phyloP scores from a whole-genome alignment of 2,329 filamentous ascomycete genomes.

The Ophiostoma perfectum region DNA sequence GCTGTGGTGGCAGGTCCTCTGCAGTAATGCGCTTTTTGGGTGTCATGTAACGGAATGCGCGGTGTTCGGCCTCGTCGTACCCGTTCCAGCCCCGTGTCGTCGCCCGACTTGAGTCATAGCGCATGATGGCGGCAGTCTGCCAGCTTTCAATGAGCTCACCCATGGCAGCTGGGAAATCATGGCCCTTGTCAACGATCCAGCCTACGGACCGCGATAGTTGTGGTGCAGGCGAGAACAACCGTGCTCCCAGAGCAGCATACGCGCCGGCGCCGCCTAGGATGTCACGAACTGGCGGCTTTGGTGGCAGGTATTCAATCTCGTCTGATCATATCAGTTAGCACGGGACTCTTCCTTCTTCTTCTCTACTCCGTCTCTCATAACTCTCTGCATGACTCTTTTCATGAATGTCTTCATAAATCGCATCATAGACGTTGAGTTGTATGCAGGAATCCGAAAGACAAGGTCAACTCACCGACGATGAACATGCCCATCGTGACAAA shows the following conservation, averaged over 20 bases:
- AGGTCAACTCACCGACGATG: slow-evolving; percentile 56
- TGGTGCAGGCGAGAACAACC: slow-evolving; percentile 73
- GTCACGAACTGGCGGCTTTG: slow-evolving; percentile 62
- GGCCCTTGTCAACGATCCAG: slow-evolving; percentile 87
- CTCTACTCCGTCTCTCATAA: background rate
- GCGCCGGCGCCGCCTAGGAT: slow-evolving; percentile 86
- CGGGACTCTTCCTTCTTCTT: background rate
- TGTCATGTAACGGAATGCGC: slow-evolving; percentile 80
- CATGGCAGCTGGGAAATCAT: slow-evolving; percentile 71
- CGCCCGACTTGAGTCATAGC: slow-evolving; percentile 58
- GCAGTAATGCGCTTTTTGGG: slow-evolving; percentile 77
- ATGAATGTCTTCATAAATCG: too few relatives aligned
- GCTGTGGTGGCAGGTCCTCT: slow-evolving; percentile 57
- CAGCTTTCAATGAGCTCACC: slow-evolving; percentile 62
- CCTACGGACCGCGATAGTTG: slow-evolving; percentile 62
- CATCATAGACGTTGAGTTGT: background rate
- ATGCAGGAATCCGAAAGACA: background rate
- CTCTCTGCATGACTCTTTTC: too few relatives aligned
- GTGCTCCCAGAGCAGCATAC: slow-evolving; percentile 81
- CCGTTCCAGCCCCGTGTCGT: slow-evolving; percentile 94
- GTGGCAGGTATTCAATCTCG: slow-evolving; percentile 79
- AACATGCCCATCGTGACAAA: slow-evolving; percentile 70
- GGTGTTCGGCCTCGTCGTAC: slow-evolving; percentile 56
- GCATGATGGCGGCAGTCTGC: slow-evolving; percentile 67
- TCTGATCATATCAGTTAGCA: slow-evolving; percentile 47